phyloP scores from a whole-genome alignment of 352 stramenopile species.

The Globisporangium lucens region DNA sequence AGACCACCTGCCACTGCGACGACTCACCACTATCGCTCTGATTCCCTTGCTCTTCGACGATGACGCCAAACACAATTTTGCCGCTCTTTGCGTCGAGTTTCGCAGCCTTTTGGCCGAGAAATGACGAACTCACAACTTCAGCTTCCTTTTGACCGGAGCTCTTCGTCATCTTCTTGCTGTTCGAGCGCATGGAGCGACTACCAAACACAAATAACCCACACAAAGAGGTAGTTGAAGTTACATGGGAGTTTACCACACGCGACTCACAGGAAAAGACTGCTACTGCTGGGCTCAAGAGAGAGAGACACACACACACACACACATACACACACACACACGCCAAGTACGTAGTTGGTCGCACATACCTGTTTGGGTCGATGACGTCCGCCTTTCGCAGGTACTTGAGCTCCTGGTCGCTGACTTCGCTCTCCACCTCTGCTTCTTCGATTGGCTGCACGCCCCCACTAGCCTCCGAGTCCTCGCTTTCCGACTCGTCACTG shows the following conservation, averaged over 20 bases:
- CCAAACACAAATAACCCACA: neutral
- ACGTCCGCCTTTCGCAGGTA: slow-evolving; percentile 51
- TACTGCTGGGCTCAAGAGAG: too few species aligned
- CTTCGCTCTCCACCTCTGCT: slow-evolving; percentile 23
- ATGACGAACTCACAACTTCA: neutral
- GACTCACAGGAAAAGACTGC: too few species aligned
- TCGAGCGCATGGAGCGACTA: slow-evolving; percentile 27
- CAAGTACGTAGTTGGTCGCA: neutral
- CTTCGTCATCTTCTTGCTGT: slow-evolving; percentile 8
- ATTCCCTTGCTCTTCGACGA: slow-evolving; percentile 29
- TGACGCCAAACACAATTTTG: slow-evolving; percentile 43
- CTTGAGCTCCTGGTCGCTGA: slow-evolving; percentile 36
- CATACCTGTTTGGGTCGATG: slow-evolving; percentile 44
- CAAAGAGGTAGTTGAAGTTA: too few species aligned
- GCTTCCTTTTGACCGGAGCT: neutral
- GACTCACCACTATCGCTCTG: neutral
- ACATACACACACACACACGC: too few species aligned
- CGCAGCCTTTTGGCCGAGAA: slow-evolving; percentile 39
- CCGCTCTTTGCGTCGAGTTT: slow-evolving; percentile 34
- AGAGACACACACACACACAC: too few species aligned
- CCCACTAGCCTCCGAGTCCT: slow-evolving; percentile 2
- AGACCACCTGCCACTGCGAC: slow-evolving; percentile 53
- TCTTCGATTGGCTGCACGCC: slow-evolving; percentile 6
- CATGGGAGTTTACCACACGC: neutral
- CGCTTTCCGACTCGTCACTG: slow-evolving; percentile 16